Base-by-base conservation (phyloP, 805 yeast species). In the Wickerhamomyces hampshirensis region DNA sequence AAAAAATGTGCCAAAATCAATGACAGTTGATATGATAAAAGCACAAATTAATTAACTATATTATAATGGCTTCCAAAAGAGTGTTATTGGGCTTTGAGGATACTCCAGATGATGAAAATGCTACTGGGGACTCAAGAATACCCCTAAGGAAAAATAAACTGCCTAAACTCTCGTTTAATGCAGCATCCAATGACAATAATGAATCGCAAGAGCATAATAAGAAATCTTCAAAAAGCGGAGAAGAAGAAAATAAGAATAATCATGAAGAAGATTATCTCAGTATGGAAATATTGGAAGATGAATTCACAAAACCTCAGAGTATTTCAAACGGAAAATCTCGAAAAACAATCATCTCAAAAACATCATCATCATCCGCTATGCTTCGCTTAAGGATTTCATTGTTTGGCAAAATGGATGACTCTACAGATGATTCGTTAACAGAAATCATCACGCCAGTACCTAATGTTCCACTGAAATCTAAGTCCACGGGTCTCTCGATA, bases 401-500 rank as follows among this genome's bases (percentile, higher is more conserved):
- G n/a, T 51, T 50, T 36, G 56, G 56, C 1, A 38, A 46, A 26
- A 16, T 42, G 4, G 14, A 10, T 8, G 11, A 26, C 11, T 26
- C 35, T 1, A 29, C 27, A 0, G 42, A 30, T 10, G 24, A 34
- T 7, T 11, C 24, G 24, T 21, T 21, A 11, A 21, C 24, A 9
- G 11, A 28, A 8, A 18, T 26, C 1, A 23, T 38, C 10, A 26
- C 15, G 4, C 27, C 35, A 10, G 34, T 44, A 4, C 40, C 43
- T 4, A 39, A 37, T 18, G 18, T 6, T 2, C 41, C 37, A 2
- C 14, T 34, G 10, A 56, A 60, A 32, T 21, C 24, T 8, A 21
- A 21, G 24, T 69, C 74, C 0, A 59, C 65, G 33, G 80, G 77
- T 0, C 57, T 73, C 17, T 46, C 63, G 5, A 74, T 77, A 42